Evolutionary conservation across 352 stramenopile species (phyloP), one percentile per base, ranked within the genome.

Genomic region (Thalassiosira ordinaria): DNA sequence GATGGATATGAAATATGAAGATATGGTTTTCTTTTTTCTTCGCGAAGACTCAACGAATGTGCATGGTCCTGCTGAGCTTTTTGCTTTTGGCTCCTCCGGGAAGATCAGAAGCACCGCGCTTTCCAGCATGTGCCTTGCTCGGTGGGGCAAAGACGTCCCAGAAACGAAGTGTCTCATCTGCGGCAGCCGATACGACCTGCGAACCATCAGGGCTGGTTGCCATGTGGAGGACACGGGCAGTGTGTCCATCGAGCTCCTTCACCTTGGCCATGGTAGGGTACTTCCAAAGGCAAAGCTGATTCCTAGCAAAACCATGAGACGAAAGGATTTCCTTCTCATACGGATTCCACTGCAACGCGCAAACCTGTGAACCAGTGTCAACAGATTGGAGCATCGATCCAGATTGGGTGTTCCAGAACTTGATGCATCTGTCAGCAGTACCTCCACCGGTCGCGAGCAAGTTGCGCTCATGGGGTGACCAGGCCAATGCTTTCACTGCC

Each of bases 141-240:
- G 73, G 73, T 26, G 68, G 80, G 24, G 67, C 97, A 88, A 99
- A 99, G n/a, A 99, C 95, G 68, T 99, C 97, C 98, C 98, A 99
- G 90, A 99, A 99, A 33, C 97, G 95, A 62, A 99, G 89, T 14
- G 97, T 99, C 89, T 99, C 98, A 83, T 99, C 98, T 6, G 96
- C 97, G 18, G 97, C 97, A 6, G 96, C 97, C 1, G 97, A 99
- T 16, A 99, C 97, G 31, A 99, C 97, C 4, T 93, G 97, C 18
- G 91, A 92, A 59, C 97, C 97, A 90, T 99, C 97, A 16, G 95
- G 98, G 4, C 14, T 85, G 1, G 76, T 63, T 35, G 80, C 75
- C 62, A 84, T 76, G 46, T 85, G 64, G 31, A 85, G 66, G 3
- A 82, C 72, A 62, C 73, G 65, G 27, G 95, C 96, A 2, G 96